Evolutionary conservation across 768 basidiomycete genomes (phyloP).

Genomic region (Panaeolus cyanescens): DNA sequence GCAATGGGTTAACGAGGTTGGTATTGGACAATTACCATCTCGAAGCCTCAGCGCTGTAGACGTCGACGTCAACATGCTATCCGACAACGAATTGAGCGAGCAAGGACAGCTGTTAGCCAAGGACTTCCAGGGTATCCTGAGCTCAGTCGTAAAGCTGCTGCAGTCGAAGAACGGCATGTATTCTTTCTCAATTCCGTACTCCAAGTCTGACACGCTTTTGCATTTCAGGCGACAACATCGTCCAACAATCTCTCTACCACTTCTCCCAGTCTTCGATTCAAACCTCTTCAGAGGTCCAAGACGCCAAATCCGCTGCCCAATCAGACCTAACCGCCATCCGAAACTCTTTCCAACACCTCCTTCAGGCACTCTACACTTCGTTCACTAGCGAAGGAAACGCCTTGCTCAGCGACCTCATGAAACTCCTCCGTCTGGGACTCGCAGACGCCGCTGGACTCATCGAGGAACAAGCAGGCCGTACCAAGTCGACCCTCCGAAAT

Average conservation of each 20-base stretch:
- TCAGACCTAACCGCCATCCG: conserved; percentile 54
- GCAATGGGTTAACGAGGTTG: conserved; percentile 54
- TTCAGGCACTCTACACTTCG: conserved; percentile 55
- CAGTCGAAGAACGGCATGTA: conserved; percentile 57
- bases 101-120: conserved; percentile 55
- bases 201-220: not conserved
- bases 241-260: conserved; percentile 71
- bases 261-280: conserved; percentile 55
- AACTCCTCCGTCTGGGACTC: conserved; percentile 62
- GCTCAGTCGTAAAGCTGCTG: conserved; percentile 56
- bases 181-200: not conserved
- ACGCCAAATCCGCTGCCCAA: conserved; percentile 45
- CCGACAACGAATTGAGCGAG: conserved; percentile 47
- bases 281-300: conserved; percentile 33
- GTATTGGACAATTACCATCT: conserved; percentile 48
- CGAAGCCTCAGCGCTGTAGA: not conserved
- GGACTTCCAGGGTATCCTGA: conserved; percentile 53
- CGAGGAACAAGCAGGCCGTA: conserved; percentile 48
- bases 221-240: conserved; percentile 55
- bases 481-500: conserved; percentile 54
- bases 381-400: conserved; percentile 53
- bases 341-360: conserved; percentile 47
- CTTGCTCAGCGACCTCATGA: conserved; percentile 63
- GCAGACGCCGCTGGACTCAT: conserved; percentile 67
- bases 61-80: conserved; percentile 7